Percentiles rank a stretch among this genome's conserved stretches.
Conservation (phyloP, 2,329 filamentous ascomycete genomes). For the Cercospora sojina region DNA sequence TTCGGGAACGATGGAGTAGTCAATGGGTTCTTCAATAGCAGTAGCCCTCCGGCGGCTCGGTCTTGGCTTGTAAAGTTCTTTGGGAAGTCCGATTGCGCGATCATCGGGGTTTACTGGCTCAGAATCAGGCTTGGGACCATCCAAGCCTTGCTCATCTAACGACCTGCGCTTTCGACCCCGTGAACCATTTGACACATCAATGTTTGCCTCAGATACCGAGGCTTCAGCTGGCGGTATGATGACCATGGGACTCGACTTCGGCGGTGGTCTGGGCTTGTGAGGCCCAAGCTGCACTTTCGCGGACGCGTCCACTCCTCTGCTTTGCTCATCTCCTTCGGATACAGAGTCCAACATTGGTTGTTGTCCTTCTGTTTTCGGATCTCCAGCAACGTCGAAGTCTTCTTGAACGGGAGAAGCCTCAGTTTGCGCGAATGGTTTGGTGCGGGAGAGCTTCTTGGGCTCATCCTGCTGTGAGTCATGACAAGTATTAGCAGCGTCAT, state of each 20-base stretch:
- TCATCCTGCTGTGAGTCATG: background rate
- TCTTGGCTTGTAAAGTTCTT: conserved; percentile 43
- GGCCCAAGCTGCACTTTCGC: background rate
- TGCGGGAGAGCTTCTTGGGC: background rate
- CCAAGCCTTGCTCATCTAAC: conserved; percentile 8
- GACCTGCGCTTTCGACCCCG: conserved; percentile 29
- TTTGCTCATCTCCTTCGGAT: background rate
- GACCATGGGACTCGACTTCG: conserved; percentile 24
- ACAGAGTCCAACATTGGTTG: background rate
- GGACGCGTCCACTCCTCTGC: background rate
- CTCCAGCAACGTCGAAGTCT: background rate
- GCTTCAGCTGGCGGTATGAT: conserved; percentile 14
- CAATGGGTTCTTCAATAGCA: conserved; percentile 30
- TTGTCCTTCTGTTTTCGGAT: background rate
- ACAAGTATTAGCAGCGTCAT: background rate
- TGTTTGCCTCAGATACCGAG: conserved; percentile 20
- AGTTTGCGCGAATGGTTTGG: background rate
- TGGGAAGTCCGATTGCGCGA: conserved; percentile 39
- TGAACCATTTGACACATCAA: conserved; percentile 16
- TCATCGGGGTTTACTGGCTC: conserved; percentile 36
- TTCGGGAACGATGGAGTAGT: conserved; percentile 42
- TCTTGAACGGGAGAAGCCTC: background rate
- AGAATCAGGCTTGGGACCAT: conserved; percentile 11
- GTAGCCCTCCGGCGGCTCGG: conserved; percentile 40
- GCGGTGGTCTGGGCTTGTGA: conserved; percentile 8